These are phyloP conservation scores for Scenedesmus sp. DNA, from an alignment of 163 green algal species.

Conservation along the genomic window DNA sequence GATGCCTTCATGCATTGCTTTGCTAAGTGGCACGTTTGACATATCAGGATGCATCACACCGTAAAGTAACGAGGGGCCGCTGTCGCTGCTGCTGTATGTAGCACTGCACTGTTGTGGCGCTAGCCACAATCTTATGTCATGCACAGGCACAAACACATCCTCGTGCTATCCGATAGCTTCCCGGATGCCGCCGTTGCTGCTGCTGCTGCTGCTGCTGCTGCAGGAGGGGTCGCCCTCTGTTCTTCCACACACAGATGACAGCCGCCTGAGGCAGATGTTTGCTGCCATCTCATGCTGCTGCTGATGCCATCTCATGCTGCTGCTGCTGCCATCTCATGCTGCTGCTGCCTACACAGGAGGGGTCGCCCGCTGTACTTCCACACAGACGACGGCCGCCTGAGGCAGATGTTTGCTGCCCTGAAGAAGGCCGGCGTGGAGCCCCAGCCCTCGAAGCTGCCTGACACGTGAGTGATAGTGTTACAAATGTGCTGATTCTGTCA, in stretches of 20 bases:
- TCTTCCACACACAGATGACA: conserved; percentile 24
- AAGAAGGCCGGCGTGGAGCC: neutral
- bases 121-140: no score
- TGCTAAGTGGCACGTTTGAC: neutral
- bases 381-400: neutral
- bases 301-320: neutral
- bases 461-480: neutral
- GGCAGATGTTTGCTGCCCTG: neutral
- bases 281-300: neutral
- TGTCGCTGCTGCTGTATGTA: no score
- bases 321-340: neutral
- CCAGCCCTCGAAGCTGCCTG: neutral
- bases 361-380: conserved; percentile 17
- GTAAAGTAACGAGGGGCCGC: no score
- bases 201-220: neutral
- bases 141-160: no score
- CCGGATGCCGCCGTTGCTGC: neutral
- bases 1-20: neutral
- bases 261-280: neutral
- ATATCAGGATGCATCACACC: neutral
- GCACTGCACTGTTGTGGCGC: no score
- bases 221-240: neutral
- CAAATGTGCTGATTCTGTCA: neutral
- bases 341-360: neutral
- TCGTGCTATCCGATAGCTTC: no score